Base-by-base conservation (phyloP, 495 filamentous ascomycete species). In the Hypoxylon lienhwacheense region DNA sequence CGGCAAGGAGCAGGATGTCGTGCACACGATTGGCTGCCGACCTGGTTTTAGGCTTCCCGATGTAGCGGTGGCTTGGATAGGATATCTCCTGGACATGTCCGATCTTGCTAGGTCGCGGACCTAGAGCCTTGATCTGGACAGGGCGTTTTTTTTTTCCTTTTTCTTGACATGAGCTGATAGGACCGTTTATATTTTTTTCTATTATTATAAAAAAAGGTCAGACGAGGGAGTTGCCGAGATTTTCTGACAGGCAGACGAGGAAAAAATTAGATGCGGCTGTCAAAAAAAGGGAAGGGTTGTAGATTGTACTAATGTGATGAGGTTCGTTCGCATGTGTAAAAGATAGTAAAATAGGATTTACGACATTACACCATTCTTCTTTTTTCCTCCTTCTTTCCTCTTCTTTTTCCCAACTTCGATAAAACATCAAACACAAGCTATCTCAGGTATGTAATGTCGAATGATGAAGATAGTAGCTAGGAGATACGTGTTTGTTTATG, bases 361-460 rank as follows among this genome's bases (percentile, higher is more conserved):
- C n/a, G n/a, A n/a, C n/a, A n/a, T n/a, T 32, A 43, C 33, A 56
- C 16, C 16, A 11, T 19, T 29, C 20, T 7, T 47, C 35, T 12
- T 55, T 41, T 37, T 43, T 37, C 46, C 34, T 29, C 34, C 45
- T 61, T 47, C 14, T 47, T 47, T 39, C 12, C 39, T 26, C 42
- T n/a, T n/a, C n/a, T n/a, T n/a, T n/a, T n/a, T n/a, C 34, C 51
- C 41, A 53, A 53, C 49, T 41, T 53, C 39, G 48, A 47, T 40
- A 35, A 33, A 50, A 47, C n/a, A 53, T 39, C 44, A 12, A 40
- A 56, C 46, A 56, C 47, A 61, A 56, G 55, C 25, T n/a, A n/a
- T n/a, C n/a, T n/a, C 35, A 55, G 58, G 58, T 61, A 61, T 44
- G 58, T 61, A 52, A 56, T 61, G 47, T 35, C 43, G 26, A 39